These are phyloP conservation scores for Erythrobasidium yunnanense DNA, from an alignment of 768 basidiomycete genomes.

Conservation along the genomic window DNA sequence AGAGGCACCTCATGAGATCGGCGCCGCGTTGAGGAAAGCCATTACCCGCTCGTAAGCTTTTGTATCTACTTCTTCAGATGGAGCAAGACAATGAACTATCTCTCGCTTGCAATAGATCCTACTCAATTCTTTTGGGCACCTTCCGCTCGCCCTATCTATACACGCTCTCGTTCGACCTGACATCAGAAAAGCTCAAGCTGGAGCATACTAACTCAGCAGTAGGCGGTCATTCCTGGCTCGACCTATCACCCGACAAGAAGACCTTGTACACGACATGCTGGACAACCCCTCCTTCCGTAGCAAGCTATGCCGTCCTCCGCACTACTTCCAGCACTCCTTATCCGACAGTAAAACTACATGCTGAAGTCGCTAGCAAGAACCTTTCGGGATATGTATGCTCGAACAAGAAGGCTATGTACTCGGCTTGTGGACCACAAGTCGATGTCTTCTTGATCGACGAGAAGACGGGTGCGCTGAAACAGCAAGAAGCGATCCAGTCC, in stretches of 20 bases:
- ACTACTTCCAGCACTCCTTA: neutral
- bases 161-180: conserved; percentile 7
- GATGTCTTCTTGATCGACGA: conserved; percentile 34
- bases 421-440: conserved; percentile 37
- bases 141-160: conserved; percentile 21
- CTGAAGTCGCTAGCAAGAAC: conserved; percentile 29
- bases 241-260: conserved; percentile 19
- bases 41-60: conserved; percentile 4
- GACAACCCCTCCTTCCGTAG: conserved; percentile 35
- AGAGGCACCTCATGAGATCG: conserved; percentile 22
- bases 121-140: conserved; percentile 7
- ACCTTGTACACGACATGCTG: conserved; percentile 36
- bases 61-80: neutral
- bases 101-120: neutral
- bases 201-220: conserved; percentile 5
- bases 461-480: conserved; percentile 27
- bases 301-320: conserved; percentile 30
- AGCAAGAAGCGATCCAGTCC: neutral
- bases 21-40: neutral
- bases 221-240: conserved; percentile 19
- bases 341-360: conserved; percentile 29
- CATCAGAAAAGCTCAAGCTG: neutral
- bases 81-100: neutral
- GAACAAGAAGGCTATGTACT: conserved; percentile 29
- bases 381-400: conserved; percentile 38